phyloP scores from a whole-genome alignment of 2,329 filamentous ascomycete species.

The Penicillium sp. region DNA sequence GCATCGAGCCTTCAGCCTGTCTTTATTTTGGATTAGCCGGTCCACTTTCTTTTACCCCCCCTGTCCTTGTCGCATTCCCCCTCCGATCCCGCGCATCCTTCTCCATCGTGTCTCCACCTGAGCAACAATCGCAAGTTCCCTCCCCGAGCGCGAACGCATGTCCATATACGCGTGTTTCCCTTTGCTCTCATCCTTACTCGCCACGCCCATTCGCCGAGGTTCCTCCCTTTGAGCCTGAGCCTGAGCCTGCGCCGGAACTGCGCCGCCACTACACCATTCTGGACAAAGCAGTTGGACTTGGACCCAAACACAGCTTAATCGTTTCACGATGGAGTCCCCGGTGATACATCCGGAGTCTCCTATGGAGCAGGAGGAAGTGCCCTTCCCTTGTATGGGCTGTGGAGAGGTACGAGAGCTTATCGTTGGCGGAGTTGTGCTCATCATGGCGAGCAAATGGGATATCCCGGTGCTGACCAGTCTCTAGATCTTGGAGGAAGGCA shows the following conservation, averaged over 20 bases:
- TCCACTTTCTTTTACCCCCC: slow-evolving; percentile 21
- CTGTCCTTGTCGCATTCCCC: slow-evolving; percentile 22
- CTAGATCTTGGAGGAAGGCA: slow-evolving; percentile 96
- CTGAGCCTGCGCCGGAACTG: not conserved
- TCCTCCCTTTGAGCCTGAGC: slow-evolving; percentile 5
- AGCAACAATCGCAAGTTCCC: not conserved
- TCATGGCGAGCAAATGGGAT: not conserved
- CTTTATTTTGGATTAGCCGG: slow-evolving; percentile 7
- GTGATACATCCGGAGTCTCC: slow-evolving; percentile 61
- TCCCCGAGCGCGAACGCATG: slow-evolving; percentile 11
- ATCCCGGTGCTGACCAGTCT: not conserved
- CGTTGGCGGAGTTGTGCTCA: not conserved
- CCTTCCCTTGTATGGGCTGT: slow-evolving; percentile 88
- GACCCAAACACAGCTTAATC: not conserved
- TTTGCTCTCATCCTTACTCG: not conserved
- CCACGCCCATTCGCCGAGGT: not conserved
- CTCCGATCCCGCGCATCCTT: slow-evolving; percentile 18
- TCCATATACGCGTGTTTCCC: slow-evolving; percentile 13
- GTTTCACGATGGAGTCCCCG: slow-evolving; percentile 57
- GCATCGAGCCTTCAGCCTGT: slow-evolving; percentile 15
- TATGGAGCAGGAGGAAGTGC: slow-evolving; percentile 77
- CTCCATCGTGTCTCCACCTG: not conserved
- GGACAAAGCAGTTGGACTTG: not conserved
- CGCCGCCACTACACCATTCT: not conserved
- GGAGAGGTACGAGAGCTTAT: slow-evolving; percentile 68